Percentiles rank a stretch among this genome's conserved stretches.
phyloP scores from a whole-genome alignment of 2,329 filamentous ascomycete species.

The Cladosporium sp. region DNA sequence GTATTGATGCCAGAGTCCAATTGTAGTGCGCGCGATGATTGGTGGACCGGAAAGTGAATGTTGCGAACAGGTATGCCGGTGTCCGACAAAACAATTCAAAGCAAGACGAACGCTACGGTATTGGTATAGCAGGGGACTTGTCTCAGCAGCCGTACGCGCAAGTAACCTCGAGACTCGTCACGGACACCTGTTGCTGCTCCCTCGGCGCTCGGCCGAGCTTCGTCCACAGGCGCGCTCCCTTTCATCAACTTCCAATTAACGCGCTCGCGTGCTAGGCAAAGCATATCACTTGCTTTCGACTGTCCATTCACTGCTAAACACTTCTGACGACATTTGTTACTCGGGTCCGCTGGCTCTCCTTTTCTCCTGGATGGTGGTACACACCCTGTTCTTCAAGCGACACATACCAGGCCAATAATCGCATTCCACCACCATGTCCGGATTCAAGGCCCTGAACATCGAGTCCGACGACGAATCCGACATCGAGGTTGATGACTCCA shows the following conservation, averaged over 20 bases:
- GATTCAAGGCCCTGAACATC: slow-evolving; percentile 87
- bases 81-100: not conserved
- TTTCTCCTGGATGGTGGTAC: not conserved
- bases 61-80: not conserved
- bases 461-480: slow-evolving; percentile 87
- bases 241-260: not conserved
- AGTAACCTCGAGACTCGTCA: not conserved
- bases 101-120: not conserved
- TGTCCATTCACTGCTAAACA: not conserved
- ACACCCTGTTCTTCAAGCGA: not conserved
- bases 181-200: not conserved
- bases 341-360: too few relatives aligned
- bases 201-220: not conserved
- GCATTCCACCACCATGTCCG: slow-evolving; percentile 40
- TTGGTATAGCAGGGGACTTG: not conserved
- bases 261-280: slow-evolving; percentile 22
- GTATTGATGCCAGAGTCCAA: not conserved
- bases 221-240: not conserved
- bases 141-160: not conserved
- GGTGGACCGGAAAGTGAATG: not conserved
- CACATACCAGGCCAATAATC: not conserved
- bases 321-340: not conserved
- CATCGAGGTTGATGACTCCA: slow-evolving; percentile 90
- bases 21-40: not conserved
- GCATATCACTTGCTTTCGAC: not conserved